Evolutionary conservation across 176 grass and related monocot species (phyloP).

Genomic region (Triticum monococcum): DNA sequence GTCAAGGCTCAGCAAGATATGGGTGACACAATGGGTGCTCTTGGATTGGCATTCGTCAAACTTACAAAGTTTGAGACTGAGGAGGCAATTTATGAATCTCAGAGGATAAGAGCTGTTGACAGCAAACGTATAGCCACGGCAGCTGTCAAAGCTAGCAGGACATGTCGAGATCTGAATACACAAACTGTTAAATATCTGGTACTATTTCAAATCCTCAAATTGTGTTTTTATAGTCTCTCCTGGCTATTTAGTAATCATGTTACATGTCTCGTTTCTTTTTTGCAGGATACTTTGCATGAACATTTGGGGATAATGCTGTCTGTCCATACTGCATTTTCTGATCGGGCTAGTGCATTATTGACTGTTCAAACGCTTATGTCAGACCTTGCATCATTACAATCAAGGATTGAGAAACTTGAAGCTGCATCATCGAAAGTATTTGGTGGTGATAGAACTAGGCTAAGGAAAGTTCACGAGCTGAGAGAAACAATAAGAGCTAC

Average conservation of each 20-base stretch:
- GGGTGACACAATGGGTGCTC: slow-evolving; percentile 95
- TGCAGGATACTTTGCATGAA: slow-evolving; percentile 89
- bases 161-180: slow-evolving; percentile 91
- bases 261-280: slow-evolving; percentile 24
- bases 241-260: slow-evolving; percentile 12
- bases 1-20: slow-evolving; percentile 97
- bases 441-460: slow-evolving; percentile 83
- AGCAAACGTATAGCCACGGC: slow-evolving; percentile 81
- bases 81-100: slow-evolving; percentile 70
- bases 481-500: slow-evolving; percentile 84
- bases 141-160: slow-evolving; percentile 93
- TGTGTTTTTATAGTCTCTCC: slow-evolving; percentile 12
- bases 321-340: slow-evolving; percentile 88
- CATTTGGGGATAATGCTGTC: slow-evolving; percentile 90
- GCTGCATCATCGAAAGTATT: slow-evolving; percentile 89
- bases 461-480: slow-evolving; percentile 74
- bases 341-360: slow-evolving; percentile 83
- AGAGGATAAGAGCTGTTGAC: slow-evolving; percentile 81
- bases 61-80: slow-evolving; percentile 92
- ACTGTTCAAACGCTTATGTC: slow-evolving; percentile 96
- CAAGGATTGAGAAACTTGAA: slow-evolving; percentile 84
- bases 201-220: slow-evolving; percentile 3
- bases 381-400: slow-evolving; percentile 73
- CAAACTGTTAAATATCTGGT: slow-evolving; percentile 99
- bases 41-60: slow-evolving; percentile 94